These are phyloP conservation scores for Pythium myriotylum DNA, from an alignment of 352 stramenopile species.

Conservation along the genomic window DNA sequence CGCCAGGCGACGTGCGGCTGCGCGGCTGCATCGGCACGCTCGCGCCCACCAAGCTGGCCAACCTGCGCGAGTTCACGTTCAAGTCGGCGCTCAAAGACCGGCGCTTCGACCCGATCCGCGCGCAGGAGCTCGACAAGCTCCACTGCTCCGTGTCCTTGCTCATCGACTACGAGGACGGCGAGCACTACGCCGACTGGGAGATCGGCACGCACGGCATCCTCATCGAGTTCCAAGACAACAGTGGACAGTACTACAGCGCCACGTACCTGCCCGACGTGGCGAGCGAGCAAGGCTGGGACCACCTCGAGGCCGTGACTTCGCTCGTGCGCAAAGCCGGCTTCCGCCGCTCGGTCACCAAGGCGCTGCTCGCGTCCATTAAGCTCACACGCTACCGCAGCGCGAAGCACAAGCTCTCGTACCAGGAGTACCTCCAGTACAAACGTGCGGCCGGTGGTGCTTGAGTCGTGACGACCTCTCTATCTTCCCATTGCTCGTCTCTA, in stretches of 20 bases:
- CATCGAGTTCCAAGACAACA: slow-evolving; percentile 70
- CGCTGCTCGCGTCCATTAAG: slow-evolving; percentile 65
- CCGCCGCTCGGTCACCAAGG: slow-evolving; percentile 49
- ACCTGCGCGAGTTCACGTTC: slow-evolving; percentile 81
- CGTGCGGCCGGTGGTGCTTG: slow-evolving; percentile 12
- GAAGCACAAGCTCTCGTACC: slow-evolving; percentile 83
- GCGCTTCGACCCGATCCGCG: slow-evolving; percentile 74
- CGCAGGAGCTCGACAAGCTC: slow-evolving; percentile 63
- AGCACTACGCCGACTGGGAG: slow-evolving; percentile 84
- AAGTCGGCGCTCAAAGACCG: slow-evolving; percentile 80
- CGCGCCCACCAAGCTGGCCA: slow-evolving; percentile 58
- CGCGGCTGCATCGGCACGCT: slow-evolving; percentile 84
- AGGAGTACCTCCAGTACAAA: slow-evolving; percentile 77
- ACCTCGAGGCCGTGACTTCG: slow-evolving; percentile 72
- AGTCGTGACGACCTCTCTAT: background rate
- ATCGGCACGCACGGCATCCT: slow-evolving; percentile 81
- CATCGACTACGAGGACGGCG: slow-evolving; percentile 74
- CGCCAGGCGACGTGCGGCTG: slow-evolving; percentile 41
- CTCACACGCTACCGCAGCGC: slow-evolving; percentile 82
- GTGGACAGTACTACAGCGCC: slow-evolving; percentile 57
- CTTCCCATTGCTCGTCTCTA: slow-evolving; percentile 3
- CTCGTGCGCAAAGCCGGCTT: slow-evolving; percentile 84
- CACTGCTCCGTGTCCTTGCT: slow-evolving; percentile 84
- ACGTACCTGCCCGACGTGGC: slow-evolving; percentile 83
- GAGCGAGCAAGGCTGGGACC: slow-evolving; percentile 72